A percentile compares a stretch with the other conserved stretches of the same genome.
phyloP scores from a whole-genome alignment of 495 filamentous ascomycete species.

The Bryoglossum gracile region DNA sequence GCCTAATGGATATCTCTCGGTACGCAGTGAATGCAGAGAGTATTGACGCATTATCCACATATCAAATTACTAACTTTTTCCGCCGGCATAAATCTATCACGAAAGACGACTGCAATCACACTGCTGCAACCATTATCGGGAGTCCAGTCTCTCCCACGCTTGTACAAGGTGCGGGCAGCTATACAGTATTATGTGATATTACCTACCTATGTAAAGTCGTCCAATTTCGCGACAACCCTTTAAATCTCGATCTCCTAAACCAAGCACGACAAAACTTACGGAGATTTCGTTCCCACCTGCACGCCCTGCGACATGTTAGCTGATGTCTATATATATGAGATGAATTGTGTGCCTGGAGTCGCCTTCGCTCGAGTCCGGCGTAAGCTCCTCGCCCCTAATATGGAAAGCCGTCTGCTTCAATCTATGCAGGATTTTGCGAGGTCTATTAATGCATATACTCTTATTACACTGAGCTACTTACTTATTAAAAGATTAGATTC shows the following conservation, averaged over 20 bases:
- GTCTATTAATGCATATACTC: too few relatives aligned
- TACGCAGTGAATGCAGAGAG: slow-evolving; percentile 15
- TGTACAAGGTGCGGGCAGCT: slow-evolving; percentile 25
- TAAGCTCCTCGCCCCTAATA: slow-evolving; percentile 10
- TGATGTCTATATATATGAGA: slow-evolving; percentile 3
- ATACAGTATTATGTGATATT: slow-evolving; percentile 24
- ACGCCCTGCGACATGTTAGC: slow-evolving; percentile 8
- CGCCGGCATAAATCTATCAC: slow-evolving; percentile 14
- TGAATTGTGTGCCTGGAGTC: slow-evolving; percentile 4
- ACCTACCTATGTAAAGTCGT: slow-evolving; percentile 17
- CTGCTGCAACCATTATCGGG: slow-evolving; percentile 12
- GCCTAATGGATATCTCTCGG: slow-evolving; percentile 20
- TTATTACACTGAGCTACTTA: too few relatives aligned
- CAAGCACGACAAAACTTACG: slow-evolving; percentile 13
- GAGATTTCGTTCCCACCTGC: slow-evolving; percentile 12
- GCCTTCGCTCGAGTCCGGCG: slow-evolving; percentile 15
- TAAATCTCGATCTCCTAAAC: slow-evolving; percentile 17
- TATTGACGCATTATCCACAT: slow-evolving; percentile 18
- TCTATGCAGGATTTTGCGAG: too few relatives aligned
- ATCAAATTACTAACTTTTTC: slow-evolving; percentile 16
- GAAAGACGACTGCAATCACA: slow-evolving; percentile 10
- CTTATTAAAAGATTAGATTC: too few relatives aligned
- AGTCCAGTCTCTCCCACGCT: slow-evolving; percentile 16
- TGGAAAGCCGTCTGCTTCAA: too few relatives aligned
- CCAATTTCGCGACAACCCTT: slow-evolving; percentile 20